Conservation (phyloP, 352 stramenopile genomes). For the Phytophthora foliorum region DNA sequence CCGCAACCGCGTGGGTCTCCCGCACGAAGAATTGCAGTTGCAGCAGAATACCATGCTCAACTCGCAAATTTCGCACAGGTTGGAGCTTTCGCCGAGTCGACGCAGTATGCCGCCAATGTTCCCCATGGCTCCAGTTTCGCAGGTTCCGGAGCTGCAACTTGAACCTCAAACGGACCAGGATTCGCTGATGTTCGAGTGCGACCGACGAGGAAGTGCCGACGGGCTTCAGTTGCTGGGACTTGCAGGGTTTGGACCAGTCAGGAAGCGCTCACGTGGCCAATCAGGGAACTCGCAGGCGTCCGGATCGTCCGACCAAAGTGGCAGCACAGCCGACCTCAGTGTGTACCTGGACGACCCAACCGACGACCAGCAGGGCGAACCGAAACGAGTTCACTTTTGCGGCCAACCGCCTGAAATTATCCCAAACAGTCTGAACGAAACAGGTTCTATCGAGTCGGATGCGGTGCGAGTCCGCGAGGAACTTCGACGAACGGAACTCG, state of each 20-base stretch:
- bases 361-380: constrained; percentile 45
- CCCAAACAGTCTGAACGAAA: no score
- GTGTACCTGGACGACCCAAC: constrained; percentile 43
- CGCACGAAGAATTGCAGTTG: constrained; percentile 64
- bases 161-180: constrained; percentile 37
- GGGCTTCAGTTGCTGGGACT: constrained; percentile 45
- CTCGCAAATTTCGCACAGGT: constrained; percentile 74
- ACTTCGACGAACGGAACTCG: constrained; percentile 39
- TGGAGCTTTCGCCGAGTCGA: constrained; percentile 70
- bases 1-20: constrained; percentile 57
- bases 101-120: constrained; percentile 66
- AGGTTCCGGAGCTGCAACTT: constrained; percentile 24
- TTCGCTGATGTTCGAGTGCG: constrained; percentile 39
- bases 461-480: constrained; percentile 31
- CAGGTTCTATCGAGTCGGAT: constrained; percentile 28
- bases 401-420: constrained; percentile 56
- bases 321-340: constrained; percentile 55
- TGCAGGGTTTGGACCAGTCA: constrained; percentile 32
- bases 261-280: constrained; percentile 63
- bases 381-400: constrained; percentile 65
- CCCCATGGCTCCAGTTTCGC: constrained; percentile 35
- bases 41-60: constrained; percentile 89
- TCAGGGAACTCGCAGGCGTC: constrained; percentile 64
- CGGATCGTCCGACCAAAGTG: constrained; percentile 55
- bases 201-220: constrained; percentile 44